Evolutionary conservation across 31 red algal species (phyloP).

Genomic region (Odonthalia washingtoniensis): DNA sequence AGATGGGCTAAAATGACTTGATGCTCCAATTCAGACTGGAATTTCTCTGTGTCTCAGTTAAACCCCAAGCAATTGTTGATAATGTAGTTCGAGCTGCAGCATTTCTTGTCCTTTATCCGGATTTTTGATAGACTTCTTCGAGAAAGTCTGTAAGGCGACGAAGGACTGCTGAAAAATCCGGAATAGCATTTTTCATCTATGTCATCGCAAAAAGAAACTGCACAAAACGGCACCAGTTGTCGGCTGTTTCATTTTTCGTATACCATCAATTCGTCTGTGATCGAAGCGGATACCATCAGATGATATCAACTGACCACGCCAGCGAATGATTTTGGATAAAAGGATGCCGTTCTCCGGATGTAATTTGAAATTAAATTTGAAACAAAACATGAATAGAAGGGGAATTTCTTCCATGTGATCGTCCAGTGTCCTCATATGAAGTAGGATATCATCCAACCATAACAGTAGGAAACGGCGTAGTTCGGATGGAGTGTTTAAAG

Average conservation of each 20-base stretch:
- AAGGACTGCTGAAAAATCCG: not conserved
- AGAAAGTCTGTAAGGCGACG: not conserved
- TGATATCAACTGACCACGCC: not conserved
- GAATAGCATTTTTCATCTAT: not conserved
- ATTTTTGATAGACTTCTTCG: not conserved
- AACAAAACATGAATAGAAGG: not conserved
- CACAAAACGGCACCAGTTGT: not conserved
- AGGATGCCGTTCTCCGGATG: not conserved
- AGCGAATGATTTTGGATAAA: not conserved
- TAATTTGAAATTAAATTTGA: not conserved
- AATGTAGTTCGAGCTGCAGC: not conserved
- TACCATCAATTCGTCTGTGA: not conserved
- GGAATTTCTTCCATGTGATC: not conserved
- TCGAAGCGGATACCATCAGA: not conserved
- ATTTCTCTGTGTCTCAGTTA: not conserved
- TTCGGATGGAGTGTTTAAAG: not conserved
- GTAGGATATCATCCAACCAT: not conserved
- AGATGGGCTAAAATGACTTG: not conserved
- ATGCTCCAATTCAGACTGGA: constrained; percentile 13
- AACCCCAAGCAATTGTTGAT: not conserved
- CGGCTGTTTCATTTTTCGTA: not conserved
- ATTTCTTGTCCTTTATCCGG: not conserved
- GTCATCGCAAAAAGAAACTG: constrained; percentile 1
- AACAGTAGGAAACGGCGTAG: not conserved
- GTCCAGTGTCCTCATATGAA: not conserved